Evolutionary conservation across 1,284 basidiomycete genomes (phyloP).

Genomic region (Schizophyllum amplum): DNA sequence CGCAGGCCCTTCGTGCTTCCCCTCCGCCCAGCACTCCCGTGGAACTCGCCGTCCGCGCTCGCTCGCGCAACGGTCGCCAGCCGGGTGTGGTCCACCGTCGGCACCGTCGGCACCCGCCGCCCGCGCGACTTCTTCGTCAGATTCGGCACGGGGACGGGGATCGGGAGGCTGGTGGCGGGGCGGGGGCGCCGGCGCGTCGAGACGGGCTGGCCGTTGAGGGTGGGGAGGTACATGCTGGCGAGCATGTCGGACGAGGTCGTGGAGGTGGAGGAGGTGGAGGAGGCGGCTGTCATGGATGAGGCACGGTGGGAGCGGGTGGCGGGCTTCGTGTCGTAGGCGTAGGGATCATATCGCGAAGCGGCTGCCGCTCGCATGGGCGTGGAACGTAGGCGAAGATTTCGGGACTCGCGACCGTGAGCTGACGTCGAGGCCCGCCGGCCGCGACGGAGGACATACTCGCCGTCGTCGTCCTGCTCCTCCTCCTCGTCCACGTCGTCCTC

Average conservation of each 20-base stretch:
- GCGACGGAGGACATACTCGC: neutral
- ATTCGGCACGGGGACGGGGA: conserved; percentile 64
- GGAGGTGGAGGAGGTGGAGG: neutral
- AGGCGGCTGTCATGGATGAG: neutral
- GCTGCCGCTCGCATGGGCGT: neutral
- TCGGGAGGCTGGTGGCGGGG: conserved; percentile 33
- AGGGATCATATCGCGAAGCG: neutral
- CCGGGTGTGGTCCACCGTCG: neutral
- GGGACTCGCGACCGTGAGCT: neutral
- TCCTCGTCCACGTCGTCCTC: conserved; percentile 5
- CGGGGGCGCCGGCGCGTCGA: conserved; percentile 22
- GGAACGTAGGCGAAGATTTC: neutral
- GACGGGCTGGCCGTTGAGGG: neutral
- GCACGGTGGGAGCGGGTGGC: neutral
- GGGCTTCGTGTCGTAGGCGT: neutral
- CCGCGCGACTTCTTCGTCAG: conserved; percentile 69
- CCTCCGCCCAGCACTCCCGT: conserved; percentile 18
- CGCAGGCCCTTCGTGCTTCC: conserved; percentile 31
- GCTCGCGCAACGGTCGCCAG: neutral
- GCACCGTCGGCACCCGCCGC: conserved; percentile 56
- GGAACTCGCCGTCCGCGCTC: conserved; percentile 12
- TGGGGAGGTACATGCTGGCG: neutral
- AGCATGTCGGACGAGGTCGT: neutral
- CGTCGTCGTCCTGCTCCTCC: neutral
- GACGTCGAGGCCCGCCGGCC: too few species aligned